These are phyloP conservation scores for Thelonectria blattea DNA, from an alignment of 2,329 filamentous ascomycete species.

Conservation along the genomic window DNA sequence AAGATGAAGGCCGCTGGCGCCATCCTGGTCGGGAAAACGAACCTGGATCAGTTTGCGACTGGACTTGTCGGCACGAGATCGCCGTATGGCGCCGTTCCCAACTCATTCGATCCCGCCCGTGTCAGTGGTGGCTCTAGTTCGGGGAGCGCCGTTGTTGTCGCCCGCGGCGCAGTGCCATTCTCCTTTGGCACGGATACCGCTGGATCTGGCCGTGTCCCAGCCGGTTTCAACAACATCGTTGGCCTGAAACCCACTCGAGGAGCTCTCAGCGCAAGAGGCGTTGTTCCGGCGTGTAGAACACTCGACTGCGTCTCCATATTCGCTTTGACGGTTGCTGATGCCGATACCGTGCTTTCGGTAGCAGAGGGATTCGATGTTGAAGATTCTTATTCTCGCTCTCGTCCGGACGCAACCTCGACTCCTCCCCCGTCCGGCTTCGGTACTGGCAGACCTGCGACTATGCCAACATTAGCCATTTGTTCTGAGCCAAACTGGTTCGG, in stretches of 20 bases:
- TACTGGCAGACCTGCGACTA: constrained; percentile 18
- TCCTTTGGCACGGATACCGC: constrained; percentile 64
- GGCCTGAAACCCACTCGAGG: constrained; percentile 60
- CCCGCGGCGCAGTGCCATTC: constrained; percentile 59
- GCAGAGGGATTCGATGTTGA: constrained; percentile 54
- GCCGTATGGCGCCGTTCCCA: constrained; percentile 62
- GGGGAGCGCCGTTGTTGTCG: constrained; percentile 62
- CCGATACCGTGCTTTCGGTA: constrained; percentile 54
- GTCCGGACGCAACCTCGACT: constrained; percentile 19
- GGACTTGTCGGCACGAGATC: constrained; percentile 67
- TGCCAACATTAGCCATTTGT: constrained; percentile 49
- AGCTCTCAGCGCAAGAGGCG: constrained; percentile 54
- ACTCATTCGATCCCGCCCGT: constrained; percentile 50
- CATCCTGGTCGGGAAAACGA: constrained; percentile 64
- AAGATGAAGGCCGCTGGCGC: constrained; percentile 59
- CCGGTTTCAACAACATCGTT: constrained; percentile 59
- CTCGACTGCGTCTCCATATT: constrained; percentile 64
- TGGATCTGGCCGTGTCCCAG: constrained; percentile 60
- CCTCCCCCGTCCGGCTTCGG: constrained; percentile 40
- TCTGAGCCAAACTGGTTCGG: constrained; percentile 47
- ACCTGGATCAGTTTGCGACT: constrained; percentile 68
- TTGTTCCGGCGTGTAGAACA: constrained; percentile 61
- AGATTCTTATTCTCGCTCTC: constrained; percentile 58
- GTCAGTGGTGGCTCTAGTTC: constrained; percentile 61
- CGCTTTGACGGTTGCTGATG: constrained; percentile 55